Base-by-base conservation (phyloP, 805 yeast genomes). In the Suhomyces vadensis region DNA sequence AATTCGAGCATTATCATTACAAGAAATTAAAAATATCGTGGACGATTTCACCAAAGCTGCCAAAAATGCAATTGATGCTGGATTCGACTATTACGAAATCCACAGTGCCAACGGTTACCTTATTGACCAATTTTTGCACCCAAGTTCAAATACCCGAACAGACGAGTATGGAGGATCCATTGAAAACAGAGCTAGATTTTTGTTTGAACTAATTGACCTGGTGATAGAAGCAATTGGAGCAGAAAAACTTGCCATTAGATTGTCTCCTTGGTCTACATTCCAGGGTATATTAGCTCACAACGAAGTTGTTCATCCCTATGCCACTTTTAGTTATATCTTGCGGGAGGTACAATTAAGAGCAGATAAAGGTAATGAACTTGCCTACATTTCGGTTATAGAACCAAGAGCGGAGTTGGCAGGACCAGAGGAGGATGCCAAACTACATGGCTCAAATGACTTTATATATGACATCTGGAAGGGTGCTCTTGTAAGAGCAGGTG, bases 171-270 rank as follows among this genome's bases (percentile, higher is more conserved):
- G 71, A 26, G 69, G 71, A 1, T 50, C 60, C 2, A 54, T 71
- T 41, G 75, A 69, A 42, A 70, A 70, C 42, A 58, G 77, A 50
- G 57, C 61, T 20, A 57, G 65, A 43, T 61, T 70, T 35, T 53
- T 57, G 2, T 48, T 71, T 37, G 69, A 60, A 41, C 29, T 68
- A 7, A 37, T 64, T 17, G 83, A 79, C 51, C 74, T 76, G 3
- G 52, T 79, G 27, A 64, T 66, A 20, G 75, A 63, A 4, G 79
- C 75, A 2, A 60, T 82, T 48, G 88, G 87, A 37, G 70, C 77
- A 14, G 69, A 69, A 2, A 71, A 63, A 39, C 61, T 73, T 37
- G 81, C 74, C 36, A 52, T 80, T 40, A 65, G 86, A 49, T 54
- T 77, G 17, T 72, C 81, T 13, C 81, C 82, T 14, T 73, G 62